Evolutionary conservation across 1,139 yeast genomes (phyloP).

Genomic region (Taphrina confusa): DNA sequence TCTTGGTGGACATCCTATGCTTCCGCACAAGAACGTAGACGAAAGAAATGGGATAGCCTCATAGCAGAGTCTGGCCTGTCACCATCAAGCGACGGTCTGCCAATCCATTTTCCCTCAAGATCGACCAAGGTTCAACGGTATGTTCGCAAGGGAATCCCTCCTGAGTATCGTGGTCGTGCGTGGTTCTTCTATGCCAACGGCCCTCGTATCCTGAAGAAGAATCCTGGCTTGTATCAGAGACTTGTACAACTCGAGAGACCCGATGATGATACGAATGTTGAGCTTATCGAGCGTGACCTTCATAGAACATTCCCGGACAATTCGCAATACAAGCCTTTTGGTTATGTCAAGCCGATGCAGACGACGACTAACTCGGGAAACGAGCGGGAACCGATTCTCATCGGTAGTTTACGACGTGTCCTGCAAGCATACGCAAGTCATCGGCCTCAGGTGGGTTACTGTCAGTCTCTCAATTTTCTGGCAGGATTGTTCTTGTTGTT

Average conservation of each 20-base stretch:
- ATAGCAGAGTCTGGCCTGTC: conserved; percentile 67
- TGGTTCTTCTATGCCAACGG: conserved; percentile 93
- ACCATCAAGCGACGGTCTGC: conserved; percentile 49
- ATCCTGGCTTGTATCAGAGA: conserved; percentile 67
- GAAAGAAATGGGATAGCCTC: conserved; percentile 70
- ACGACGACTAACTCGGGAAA: conserved; percentile 34
- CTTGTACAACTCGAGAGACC: conserved; percentile 57
- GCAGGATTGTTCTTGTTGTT: conserved; percentile 82
- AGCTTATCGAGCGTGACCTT: conserved; percentile 88
- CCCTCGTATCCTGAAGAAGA: conserved; percentile 46
- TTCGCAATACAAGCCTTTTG: conserved; percentile 58
- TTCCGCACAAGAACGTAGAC: conserved; percentile 62
- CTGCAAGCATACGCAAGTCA: conserved; percentile 80
- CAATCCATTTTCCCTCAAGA: conserved; percentile 72
- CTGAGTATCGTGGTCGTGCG: conserved; percentile 95
- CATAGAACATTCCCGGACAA: conserved; percentile 95
- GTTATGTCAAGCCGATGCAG: conserved; percentile 42
- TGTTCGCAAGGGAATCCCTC: conserved; percentile 88
- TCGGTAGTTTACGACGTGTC: conserved; percentile 74
- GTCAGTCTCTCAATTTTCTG: conserved; percentile 88
- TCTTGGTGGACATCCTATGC: conserved; percentile 43
- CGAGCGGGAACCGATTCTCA: conserved; percentile 59
- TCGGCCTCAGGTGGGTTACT: conserved; percentile 89
- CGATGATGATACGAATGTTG: conserved; percentile 45
- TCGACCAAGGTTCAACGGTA: conserved; percentile 81